Conservation (phyloP, 352 stramenopile species). For the Phytopythium litorale region DNA sequence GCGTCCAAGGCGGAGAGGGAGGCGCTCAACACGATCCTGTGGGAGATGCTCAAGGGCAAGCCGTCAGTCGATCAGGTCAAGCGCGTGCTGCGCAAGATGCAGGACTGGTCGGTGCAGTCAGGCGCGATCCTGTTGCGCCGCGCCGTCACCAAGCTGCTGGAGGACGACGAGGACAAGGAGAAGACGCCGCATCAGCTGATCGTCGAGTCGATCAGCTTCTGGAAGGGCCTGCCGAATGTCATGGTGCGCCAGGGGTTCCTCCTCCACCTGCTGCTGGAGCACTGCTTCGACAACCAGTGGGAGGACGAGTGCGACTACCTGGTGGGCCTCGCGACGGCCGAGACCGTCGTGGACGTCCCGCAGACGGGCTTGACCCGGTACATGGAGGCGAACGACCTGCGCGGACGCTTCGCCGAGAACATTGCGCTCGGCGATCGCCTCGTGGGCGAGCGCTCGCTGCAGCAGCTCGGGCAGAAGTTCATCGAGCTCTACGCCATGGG, state of each 20-base stretch:
- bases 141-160: constrained; percentile 23
- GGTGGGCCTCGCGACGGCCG: constrained; percentile 24
- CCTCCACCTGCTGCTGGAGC: constrained; percentile 37
- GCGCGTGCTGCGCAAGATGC: constrained; percentile 39
- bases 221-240: constrained; percentile 26
- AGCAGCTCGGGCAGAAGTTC: constrained; percentile 26
- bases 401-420: constrained; percentile 26
- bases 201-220: constrained; percentile 31
- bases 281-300: constrained; percentile 27
- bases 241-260: constrained; percentile 38
- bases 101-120: constrained; percentile 21
- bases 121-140: constrained; percentile 30
- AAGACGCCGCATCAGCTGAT: constrained; percentile 20
- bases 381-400: constrained; percentile 31
- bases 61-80: constrained; percentile 27
- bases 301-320: constrained; percentile 27
- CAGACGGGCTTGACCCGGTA: constrained; percentile 26
- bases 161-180: constrained; percentile 21
- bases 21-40: constrained; percentile 44
- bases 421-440: constrained; percentile 27
- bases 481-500: constrained; percentile 38
- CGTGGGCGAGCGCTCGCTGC: constrained; percentile 14
- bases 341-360: constrained; percentile 19
- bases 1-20: constrained; percentile 24
- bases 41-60: constrained; percentile 44